Conservation (phyloP, 495 filamentous ascomycete genomes). For the Neurospora pannonica region DNA sequence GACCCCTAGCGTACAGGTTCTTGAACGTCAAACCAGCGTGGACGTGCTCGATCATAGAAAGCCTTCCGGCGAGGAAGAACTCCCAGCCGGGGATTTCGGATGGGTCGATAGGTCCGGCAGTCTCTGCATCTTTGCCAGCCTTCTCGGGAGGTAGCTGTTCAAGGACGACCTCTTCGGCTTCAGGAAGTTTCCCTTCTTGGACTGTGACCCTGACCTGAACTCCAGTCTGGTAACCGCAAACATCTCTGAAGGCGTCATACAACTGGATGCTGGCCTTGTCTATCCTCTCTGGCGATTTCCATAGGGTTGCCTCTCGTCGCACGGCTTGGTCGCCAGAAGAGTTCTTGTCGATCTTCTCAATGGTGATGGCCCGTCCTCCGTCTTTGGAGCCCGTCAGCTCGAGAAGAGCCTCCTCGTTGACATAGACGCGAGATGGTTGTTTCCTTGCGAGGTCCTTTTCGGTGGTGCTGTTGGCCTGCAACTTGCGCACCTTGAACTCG, state of each 20-base stretch:
- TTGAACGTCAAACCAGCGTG: constrained; percentile 41
- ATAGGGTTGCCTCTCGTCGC: constrained; percentile 51
- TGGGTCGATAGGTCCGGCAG: constrained; percentile 5
- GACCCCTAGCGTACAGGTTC: constrained; percentile 33
- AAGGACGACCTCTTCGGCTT: constrained; percentile 33
- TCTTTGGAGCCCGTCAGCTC: constrained; percentile 43
- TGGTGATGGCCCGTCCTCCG: constrained; percentile 46
- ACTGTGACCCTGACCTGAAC: constrained; percentile 47
- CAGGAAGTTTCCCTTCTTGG: constrained; percentile 21
- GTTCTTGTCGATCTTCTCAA: constrained; percentile 36
- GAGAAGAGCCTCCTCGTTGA: constrained; percentile 55
- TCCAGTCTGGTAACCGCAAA: constrained; percentile 53
- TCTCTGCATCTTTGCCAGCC: not conserved
- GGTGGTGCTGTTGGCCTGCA: constrained; percentile 21
- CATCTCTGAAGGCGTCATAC: constrained; percentile 55
- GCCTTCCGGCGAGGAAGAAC: constrained; percentile 15
- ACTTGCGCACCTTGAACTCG: constrained; percentile 40
- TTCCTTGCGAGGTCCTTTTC: constrained; percentile 38
- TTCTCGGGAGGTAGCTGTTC: constrained; percentile 10
- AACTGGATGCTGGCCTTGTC: constrained; percentile 55
- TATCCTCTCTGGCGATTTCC: constrained; percentile 54
- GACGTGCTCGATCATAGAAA: constrained; percentile 37
- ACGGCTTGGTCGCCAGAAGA: constrained; percentile 6
- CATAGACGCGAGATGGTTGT: constrained; percentile 45
- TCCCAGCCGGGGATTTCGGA: constrained; percentile 22